Percentiles rank a stretch among this genome's conserved stretches.
Evolutionary conservation across 257 asterid genomes (phyloP).

Genomic region (Apocynum venetum): DNA sequence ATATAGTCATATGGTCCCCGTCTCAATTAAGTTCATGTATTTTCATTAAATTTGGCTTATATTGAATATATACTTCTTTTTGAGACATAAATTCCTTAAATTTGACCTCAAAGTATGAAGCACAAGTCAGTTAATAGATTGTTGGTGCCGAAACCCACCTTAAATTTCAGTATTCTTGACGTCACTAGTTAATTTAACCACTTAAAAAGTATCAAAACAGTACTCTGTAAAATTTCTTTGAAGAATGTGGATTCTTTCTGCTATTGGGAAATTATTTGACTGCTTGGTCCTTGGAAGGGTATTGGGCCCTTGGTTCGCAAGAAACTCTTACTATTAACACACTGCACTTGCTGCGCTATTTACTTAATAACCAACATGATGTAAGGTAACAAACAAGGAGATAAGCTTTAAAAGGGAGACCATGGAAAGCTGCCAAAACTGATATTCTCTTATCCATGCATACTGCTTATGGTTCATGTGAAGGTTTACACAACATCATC

Average conservation of each 20-base stretch:
- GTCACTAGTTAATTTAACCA: neutral
- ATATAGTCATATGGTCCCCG: neutral
- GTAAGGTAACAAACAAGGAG: neutral
- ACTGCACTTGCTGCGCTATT: neutral
- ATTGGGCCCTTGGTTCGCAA: neutral
- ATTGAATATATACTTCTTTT: neutral
- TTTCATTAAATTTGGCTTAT: neutral
- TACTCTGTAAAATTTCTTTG: neutral
- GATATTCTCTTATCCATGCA: neutral
- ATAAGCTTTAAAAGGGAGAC: neutral
- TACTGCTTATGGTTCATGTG: neutral
- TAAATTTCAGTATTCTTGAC: neutral
- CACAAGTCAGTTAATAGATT: neutral
- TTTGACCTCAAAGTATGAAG: neutral
- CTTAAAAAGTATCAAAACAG: neutral
- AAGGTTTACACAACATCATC: neutral
- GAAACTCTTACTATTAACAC: neutral
- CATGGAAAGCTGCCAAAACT: neutral
- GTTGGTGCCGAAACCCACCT: neutral
- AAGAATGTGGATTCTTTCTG: neutral
- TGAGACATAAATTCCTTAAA: neutral
- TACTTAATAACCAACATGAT: neutral
- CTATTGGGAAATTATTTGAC: slow-evolving; percentile 1
- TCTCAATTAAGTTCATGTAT: neutral
- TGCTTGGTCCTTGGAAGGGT: neutral